Evolutionary conservation across 805 yeast species (phyloP).

Genomic region (Metschnikowia proteae): DNA sequence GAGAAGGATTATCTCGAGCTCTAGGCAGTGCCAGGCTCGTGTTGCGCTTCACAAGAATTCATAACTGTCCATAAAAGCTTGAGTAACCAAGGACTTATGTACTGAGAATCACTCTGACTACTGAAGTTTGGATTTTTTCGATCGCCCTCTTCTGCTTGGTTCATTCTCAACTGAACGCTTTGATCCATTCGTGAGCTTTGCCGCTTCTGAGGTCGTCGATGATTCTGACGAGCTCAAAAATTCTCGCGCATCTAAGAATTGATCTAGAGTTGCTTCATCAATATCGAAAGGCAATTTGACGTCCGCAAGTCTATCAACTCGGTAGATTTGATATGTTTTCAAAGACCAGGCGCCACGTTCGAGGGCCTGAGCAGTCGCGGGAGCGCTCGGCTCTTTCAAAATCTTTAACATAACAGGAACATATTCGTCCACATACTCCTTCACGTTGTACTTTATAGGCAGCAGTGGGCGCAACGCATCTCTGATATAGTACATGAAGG

Average conservation of each 20-base stretch:
- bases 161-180: background rate
- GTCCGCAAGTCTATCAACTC: conserved; percentile 23
- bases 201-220: background rate
- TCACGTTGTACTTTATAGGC: conserved; percentile 39
- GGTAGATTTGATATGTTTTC: conserved; percentile 27
- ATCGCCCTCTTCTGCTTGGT: background rate
- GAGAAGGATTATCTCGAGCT: conserved; percentile 32
- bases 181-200: background rate
- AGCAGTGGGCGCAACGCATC: conserved; percentile 21
- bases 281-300: conserved; percentile 21
- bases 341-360: conserved; percentile 40
- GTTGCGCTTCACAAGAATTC: background rate
- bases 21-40: background rate
- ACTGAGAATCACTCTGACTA: background rate
- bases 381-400: background rate
- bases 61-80: background rate
- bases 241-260: conserved; percentile 4
- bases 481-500: conserved; percentile 35
- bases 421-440: conserved; percentile 40
- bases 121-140: background rate
- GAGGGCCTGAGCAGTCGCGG: conserved; percentile 11
- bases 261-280: conserved; percentile 8
- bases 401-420: conserved; percentile 17
- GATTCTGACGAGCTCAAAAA: background rate
- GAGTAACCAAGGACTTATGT: background rate